Conservation (phyloP, 371 early-diverging fungal species). For the Entomophthora muscae region DNA sequence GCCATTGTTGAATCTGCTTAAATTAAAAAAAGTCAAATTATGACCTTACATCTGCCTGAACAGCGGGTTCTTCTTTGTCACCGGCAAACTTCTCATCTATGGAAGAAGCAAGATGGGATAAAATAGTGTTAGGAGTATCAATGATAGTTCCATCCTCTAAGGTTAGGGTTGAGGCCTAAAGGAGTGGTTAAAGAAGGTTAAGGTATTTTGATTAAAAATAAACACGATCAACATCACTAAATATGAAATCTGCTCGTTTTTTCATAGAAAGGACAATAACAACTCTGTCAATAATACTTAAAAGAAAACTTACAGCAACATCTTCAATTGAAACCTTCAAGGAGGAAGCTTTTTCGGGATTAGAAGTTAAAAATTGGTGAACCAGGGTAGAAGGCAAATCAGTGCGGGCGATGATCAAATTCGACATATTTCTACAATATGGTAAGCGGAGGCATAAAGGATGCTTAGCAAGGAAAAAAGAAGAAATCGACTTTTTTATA, state of each 20-base stretch:
- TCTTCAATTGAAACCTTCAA: background rate
- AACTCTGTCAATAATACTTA: too few relatives aligned
- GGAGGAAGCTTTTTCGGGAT: background rate
- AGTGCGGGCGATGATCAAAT: background rate
- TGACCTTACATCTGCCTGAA: conserved; percentile 8
- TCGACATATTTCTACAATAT: background rate
- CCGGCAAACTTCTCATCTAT: conserved; percentile 3
- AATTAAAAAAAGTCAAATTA: background rate
- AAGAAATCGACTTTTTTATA: background rate
- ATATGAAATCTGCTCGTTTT: background rate
- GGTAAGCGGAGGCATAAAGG: background rate
- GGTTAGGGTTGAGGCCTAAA: background rate
- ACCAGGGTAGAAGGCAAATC: background rate
- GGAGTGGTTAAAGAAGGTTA: background rate
- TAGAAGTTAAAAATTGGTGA: background rate
- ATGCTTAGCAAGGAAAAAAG: background rate
- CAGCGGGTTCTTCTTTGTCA: background rate
- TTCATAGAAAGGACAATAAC: background rate
- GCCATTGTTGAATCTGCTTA: conserved; percentile 10
- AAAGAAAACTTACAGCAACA: background rate
- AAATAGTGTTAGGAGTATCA: background rate
- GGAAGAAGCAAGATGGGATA: background rate
- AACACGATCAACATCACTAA: background rate
- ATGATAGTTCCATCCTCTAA: background rate
- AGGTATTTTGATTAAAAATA: background rate